These are phyloP conservation scores for Perkinsus chesapeaki DNA, from an alignment of 169 alveolate species.

Conservation along the genomic window DNA sequence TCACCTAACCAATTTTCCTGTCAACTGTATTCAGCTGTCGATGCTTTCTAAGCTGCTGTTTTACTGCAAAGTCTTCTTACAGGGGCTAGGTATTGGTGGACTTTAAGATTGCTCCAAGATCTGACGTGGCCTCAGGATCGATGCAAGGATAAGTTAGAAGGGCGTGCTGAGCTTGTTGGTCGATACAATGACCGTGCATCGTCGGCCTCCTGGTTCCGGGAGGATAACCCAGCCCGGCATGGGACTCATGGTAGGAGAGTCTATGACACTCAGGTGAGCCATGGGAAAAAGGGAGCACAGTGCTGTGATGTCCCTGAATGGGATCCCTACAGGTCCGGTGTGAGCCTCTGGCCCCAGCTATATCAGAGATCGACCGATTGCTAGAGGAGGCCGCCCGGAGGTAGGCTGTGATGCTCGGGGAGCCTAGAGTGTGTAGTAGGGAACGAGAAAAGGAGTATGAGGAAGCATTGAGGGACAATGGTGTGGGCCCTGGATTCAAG, in stretches of 20 bases:
- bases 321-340: background rate
- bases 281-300: background rate
- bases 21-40: too few relatives aligned
- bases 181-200: background rate
- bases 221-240: background rate
- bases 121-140: background rate
- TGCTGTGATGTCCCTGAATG: background rate
- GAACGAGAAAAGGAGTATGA: background rate
- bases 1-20: too few relatives aligned
- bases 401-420: background rate
- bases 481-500: background rate
- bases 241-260: background rate
- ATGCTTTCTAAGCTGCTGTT: too few relatives aligned
- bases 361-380: background rate
- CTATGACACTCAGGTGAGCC: background rate
- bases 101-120: too few relatives aligned
- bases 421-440: background rate
- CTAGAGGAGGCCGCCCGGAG: background rate
- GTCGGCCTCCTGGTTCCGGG: background rate
- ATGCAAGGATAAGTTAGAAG: background rate
- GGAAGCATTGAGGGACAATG: background rate
- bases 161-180: background rate
- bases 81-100: too few relatives aligned
- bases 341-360: background rate
- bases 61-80: too few relatives aligned